These are phyloP conservation scores for Coemansia sp. DNA, from an alignment of 192 early-diverging fungal genomes.

Conservation along the genomic window DNA sequence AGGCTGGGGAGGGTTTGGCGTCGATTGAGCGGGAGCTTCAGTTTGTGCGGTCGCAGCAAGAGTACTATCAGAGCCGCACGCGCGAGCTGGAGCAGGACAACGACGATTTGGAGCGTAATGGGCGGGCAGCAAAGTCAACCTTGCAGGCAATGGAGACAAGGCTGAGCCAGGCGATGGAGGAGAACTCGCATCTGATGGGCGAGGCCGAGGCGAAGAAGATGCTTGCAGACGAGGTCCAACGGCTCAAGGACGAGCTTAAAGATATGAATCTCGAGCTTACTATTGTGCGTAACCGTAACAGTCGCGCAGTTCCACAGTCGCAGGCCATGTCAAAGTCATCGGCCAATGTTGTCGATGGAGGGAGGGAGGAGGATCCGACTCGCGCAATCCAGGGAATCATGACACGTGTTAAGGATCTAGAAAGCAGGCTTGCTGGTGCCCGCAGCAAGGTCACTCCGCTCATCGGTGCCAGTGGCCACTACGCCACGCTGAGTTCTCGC, in stretches of 20 bases:
- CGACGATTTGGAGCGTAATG: constrained; percentile 72
- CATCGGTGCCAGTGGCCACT: constrained; percentile 48
- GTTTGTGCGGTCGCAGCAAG: constrained; percentile 64
- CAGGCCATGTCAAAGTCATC: constrained; percentile 42
- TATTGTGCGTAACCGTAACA: constrained; percentile 48
- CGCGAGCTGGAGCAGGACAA: constrained; percentile 75
- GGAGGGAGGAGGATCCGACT: constrained; percentile 56
- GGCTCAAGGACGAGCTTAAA: constrained; percentile 74
- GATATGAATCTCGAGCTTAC: constrained; percentile 59
- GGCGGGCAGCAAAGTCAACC: constrained; percentile 67
- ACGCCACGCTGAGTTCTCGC: constrained; percentile 42
- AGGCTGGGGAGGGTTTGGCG: constrained; percentile 62
- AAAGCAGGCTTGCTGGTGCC: constrained; percentile 69
- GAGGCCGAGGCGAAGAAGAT: constrained; percentile 69
- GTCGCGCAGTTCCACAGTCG: constrained; percentile 31
- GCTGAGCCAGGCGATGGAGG: constrained; percentile 69
- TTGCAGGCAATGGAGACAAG: constrained; percentile 68
- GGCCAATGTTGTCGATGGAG: constrained; percentile 23
- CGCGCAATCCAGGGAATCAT: constrained; percentile 76
- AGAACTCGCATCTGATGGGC: constrained; percentile 63
- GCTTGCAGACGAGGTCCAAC: constrained; percentile 69
- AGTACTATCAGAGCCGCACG: constrained; percentile 68
- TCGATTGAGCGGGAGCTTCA: constrained; percentile 77
- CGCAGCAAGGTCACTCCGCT: constrained; percentile 74
- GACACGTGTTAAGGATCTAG: constrained; percentile 71